Evolutionary conservation across 2,329 filamentous ascomycete genomes (phyloP).

Genomic region (Lojkania enalia): DNA sequence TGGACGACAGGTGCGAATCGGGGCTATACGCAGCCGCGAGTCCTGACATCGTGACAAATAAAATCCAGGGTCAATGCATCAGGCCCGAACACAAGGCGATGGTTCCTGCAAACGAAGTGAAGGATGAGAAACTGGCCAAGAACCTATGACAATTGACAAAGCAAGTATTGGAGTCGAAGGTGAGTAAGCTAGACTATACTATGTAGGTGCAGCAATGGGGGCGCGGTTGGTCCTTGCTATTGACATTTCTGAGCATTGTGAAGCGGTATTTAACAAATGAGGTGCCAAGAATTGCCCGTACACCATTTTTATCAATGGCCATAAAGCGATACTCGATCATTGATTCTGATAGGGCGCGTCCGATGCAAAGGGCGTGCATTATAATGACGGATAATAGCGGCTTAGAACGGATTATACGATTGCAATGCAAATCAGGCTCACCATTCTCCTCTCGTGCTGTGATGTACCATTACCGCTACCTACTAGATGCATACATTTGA

Average conservation of each 20-base stretch:
- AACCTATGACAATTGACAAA: slow-evolving; percentile 53
- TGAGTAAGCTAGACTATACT: slow-evolving; percentile 35
- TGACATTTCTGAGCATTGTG: not conserved
- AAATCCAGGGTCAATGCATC: slow-evolving; percentile 53
- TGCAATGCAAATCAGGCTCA: too few species aligned
- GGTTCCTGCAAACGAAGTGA: slow-evolving; percentile 47
- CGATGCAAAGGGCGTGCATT: not conserved
- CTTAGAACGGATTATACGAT: too few species aligned
- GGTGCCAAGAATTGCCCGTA: not conserved
- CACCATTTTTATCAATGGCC: not conserved
- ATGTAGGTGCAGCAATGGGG: slow-evolving; percentile 24
- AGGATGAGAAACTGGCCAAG: slow-evolving; percentile 49
- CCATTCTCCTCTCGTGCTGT: too few species aligned
- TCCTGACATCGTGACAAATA: slow-evolving; percentile 48
- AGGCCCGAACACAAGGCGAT: slow-evolving; percentile 55
- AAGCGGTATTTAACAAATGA: not conserved
- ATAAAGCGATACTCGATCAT: not conserved
- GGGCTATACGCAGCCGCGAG: slow-evolving; percentile 55
- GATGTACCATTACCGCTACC: too few species aligned
- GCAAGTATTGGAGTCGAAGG: slow-evolving; percentile 48
- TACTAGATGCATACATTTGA: too few species aligned
- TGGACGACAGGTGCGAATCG: slow-evolving; percentile 52
- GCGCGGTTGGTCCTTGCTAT: not conserved
- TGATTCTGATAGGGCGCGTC: not conserved
- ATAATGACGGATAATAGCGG: too few species aligned